Evolutionary conservation across 2,329 filamentous ascomycete species (phyloP).

Genomic region (Pseudopyricularia cyperi): DNA sequence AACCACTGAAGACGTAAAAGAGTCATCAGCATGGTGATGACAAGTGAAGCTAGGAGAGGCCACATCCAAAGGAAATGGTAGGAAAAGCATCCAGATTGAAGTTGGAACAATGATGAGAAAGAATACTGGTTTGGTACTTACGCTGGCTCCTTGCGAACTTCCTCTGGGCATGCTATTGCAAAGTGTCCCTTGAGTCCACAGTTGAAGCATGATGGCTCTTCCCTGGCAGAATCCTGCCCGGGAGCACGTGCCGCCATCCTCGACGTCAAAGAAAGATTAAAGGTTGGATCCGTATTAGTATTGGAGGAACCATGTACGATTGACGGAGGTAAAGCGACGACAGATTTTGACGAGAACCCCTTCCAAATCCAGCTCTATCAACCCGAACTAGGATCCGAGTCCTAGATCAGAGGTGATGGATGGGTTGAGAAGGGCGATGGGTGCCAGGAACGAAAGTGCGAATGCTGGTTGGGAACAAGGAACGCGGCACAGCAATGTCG

Average conservation of each 20-base stretch:
- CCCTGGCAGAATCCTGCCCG: slow-evolving; percentile 13
- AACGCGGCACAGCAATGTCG: neutral
- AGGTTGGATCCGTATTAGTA: neutral
- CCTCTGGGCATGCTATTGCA: slow-evolving; percentile 38
- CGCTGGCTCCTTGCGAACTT: slow-evolving; percentile 32
- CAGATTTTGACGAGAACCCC: neutral
- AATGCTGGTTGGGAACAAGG: neutral
- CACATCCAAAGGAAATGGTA: neutral
- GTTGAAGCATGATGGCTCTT: slow-evolving; percentile 35
- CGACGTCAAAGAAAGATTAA: neutral
- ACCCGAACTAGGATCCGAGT: neutral
- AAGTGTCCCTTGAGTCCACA: slow-evolving; percentile 38
- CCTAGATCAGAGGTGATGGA: neutral
- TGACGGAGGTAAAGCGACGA: neutral
- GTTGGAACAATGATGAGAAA: neutral
- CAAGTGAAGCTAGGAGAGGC: slow-evolving; percentile 2
- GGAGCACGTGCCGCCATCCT: slow-evolving; percentile 13
- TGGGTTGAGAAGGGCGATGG: neutral
- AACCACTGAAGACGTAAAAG: slow-evolving; percentile 8
- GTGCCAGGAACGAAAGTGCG: neutral
- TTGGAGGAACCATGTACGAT: neutral
- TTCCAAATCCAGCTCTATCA: neutral
- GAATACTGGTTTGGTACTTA: slow-evolving; percentile 32
- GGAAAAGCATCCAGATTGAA: neutral
- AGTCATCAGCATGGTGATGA: neutral